Evolutionary conservation across 2,329 filamentous ascomycete genomes (phyloP).

Genomic region (Sporothrix brunneoviolacea): DNA sequence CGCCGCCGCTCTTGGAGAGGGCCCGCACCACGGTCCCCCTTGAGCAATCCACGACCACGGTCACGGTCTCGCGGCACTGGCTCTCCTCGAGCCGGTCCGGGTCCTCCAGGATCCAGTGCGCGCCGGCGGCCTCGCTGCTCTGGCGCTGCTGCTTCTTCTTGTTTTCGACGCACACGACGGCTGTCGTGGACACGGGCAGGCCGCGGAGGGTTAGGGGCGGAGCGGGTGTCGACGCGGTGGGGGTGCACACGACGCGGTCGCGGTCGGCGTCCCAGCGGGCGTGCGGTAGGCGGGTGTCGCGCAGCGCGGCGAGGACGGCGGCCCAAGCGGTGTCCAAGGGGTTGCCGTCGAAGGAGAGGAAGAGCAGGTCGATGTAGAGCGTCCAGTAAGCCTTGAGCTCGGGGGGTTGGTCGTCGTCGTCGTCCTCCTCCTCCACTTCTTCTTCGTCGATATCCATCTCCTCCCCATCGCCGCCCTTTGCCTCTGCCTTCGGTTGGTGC

Average conservation of each 20-base stretch:
- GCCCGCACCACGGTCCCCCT: constrained; percentile 53
- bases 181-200: constrained; percentile 70
- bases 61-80: constrained; percentile 76
- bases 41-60: constrained; percentile 65
- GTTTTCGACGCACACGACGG: constrained; percentile 59
- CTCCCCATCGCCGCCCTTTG: constrained; percentile 24
- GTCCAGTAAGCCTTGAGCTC: constrained; percentile 83
- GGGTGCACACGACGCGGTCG: constrained; percentile 70
- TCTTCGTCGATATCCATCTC: constrained; percentile 24
- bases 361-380: constrained; percentile 90
- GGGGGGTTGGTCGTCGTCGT: constrained; percentile 22
- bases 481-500: constrained; percentile 42
- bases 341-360: constrained; percentile 88
- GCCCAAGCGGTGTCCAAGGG: constrained; percentile 89
- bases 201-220: constrained; percentile 52
- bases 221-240: constrained; percentile 24
- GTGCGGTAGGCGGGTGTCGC: constrained; percentile 67
- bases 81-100: constrained; percentile 86
- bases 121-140: constrained; percentile 26
- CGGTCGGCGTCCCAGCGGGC: constrained; percentile 80
- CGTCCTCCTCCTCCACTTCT: constrained; percentile 19
- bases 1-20: constrained; percentile 80
- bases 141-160: constrained; percentile 48
- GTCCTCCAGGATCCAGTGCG: constrained; percentile 75
- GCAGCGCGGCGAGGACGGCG: constrained; percentile 71